These are phyloP conservation scores for Trichophyton schoenleinii DNA, from an alignment of 2,329 filamentous ascomycete genomes.

Conservation along the genomic window DNA sequence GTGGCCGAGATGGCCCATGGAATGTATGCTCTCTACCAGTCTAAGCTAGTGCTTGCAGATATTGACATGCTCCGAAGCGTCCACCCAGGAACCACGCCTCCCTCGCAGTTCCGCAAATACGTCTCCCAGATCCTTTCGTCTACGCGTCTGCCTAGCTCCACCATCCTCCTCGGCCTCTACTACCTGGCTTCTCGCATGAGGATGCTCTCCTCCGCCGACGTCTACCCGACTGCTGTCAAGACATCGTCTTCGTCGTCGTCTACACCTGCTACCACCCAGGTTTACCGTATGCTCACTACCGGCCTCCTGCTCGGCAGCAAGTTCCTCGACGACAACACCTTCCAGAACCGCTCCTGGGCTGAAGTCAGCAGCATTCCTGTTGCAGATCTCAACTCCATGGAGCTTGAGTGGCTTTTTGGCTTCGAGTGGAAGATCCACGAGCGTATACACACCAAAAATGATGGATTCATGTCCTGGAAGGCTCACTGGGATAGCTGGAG, in stretches of 20 bases:
- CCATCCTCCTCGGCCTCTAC: constrained; percentile 79
- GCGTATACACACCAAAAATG: constrained; percentile 62
- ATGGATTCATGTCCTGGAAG: constrained; percentile 54
- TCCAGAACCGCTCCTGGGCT: constrained; percentile 93
- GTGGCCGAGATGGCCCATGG: constrained; percentile 76
- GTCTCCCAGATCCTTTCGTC: constrained; percentile 82
- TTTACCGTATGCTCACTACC: constrained; percentile 80
- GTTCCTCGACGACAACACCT: constrained; percentile 92
- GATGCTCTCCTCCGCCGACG: constrained; percentile 47
- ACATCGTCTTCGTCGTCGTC: neutral
- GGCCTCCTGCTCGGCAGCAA: constrained; percentile 82
- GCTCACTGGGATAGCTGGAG: constrained; percentile 55
- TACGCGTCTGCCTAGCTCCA: constrained; percentile 78
- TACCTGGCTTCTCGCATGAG: constrained; percentile 77
- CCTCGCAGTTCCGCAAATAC: constrained; percentile 75
- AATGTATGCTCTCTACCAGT: constrained; percentile 50
- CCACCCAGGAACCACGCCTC: constrained; percentile 48
- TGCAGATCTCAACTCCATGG: constrained; percentile 68
- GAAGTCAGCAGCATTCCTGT: constrained; percentile 87
- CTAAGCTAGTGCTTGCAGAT: constrained; percentile 46
- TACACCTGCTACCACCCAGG: constrained; percentile 46
- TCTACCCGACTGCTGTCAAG: constrained; percentile 36
- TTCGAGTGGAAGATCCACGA: constrained; percentile 80
- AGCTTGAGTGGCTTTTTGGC: constrained; percentile 73
- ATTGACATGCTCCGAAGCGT: constrained; percentile 53